Evolutionary conservation across 768 basidiomycete genomes (phyloP).

Genomic region (Mycena crocata): DNA sequence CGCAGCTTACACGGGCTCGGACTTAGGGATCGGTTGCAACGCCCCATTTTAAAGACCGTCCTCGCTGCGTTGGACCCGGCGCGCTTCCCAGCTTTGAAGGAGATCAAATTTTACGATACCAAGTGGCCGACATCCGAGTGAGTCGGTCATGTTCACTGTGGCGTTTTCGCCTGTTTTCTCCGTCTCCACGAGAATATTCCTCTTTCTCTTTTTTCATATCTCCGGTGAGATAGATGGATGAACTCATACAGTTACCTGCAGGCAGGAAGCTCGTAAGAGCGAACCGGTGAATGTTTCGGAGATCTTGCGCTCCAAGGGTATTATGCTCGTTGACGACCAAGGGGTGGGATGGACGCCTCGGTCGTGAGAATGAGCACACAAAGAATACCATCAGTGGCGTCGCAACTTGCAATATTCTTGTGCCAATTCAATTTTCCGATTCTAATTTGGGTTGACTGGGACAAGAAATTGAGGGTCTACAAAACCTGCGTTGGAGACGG

Average conservation of each 20-base stretch:
- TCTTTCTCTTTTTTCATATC: too few species aligned
- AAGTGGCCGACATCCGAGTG: constrained; percentile 16
- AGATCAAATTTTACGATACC: background rate
- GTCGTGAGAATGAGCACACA: too few species aligned
- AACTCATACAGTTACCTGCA: too few species aligned
- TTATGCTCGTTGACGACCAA: background rate
- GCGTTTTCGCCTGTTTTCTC: background rate
- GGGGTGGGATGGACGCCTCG: too few species aligned
- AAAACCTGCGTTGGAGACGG: too few species aligned
- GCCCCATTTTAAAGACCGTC: background rate
- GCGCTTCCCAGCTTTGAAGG: constrained; percentile 7
- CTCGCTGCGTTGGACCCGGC: background rate
- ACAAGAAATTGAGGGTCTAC: too few species aligned
- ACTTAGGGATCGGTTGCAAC: background rate
- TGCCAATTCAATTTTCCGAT: too few species aligned
- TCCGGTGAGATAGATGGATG: too few species aligned
- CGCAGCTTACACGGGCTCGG: background rate
- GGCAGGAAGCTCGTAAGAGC: background rate
- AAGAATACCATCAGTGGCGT: too few species aligned
- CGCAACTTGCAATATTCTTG: too few species aligned
- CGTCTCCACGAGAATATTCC: too few species aligned
- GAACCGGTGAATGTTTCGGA: background rate
- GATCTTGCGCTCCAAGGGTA: background rate
- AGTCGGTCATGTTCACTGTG: background rate
- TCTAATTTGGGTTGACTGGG: too few species aligned